Evolutionary conservation across 768 basidiomycete genomes (phyloP).

Genomic region (Mycena olivaceomarginata): DNA sequence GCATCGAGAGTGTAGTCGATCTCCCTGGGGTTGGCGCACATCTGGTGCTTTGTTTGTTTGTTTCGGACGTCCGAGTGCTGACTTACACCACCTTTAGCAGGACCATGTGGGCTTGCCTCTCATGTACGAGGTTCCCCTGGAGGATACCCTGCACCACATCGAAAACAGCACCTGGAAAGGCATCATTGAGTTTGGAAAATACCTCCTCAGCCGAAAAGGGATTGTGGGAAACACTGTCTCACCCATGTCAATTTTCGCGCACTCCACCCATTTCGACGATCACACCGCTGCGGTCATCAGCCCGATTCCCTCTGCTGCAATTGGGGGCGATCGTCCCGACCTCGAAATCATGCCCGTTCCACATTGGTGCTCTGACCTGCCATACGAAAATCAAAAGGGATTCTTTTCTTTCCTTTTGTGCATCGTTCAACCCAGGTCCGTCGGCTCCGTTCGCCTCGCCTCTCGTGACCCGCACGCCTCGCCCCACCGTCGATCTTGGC

Average conservation of each 20-base stretch:
- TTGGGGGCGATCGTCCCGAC: conserved; percentile 49
- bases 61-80: not conserved
- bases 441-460: conserved; percentile 44
- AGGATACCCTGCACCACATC: conserved; percentile 50
- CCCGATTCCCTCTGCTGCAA: conserved; percentile 10
- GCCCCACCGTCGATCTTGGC: conserved; percentile 14
- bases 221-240: conserved; percentile 48
- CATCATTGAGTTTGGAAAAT: conserved; percentile 48
- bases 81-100: conserved; percentile 46
- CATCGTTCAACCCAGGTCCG: conserved; percentile 39
- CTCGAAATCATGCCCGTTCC: conserved; percentile 52
- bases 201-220: conserved; percentile 51
- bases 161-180: conserved; percentile 44
- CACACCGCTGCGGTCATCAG: conserved; percentile 37
- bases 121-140: conserved; percentile 51
- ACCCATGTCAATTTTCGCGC: conserved; percentile 52
- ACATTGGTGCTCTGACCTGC: conserved; percentile 45
- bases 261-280: conserved; percentile 47
- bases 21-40: conserved; percentile 54
- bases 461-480: conserved; percentile 39
- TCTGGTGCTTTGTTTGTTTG: conserved; percentile 44
- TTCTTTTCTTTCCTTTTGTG: conserved; percentile 41
- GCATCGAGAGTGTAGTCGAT: conserved; percentile 50
- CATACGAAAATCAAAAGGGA: conserved; percentile 35
- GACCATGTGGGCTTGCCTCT: conserved; percentile 54